These are phyloP conservation scores for Salicornia ramosissima DNA, from an alignment of 148 eudicot species.

Conservation along the genomic window DNA sequence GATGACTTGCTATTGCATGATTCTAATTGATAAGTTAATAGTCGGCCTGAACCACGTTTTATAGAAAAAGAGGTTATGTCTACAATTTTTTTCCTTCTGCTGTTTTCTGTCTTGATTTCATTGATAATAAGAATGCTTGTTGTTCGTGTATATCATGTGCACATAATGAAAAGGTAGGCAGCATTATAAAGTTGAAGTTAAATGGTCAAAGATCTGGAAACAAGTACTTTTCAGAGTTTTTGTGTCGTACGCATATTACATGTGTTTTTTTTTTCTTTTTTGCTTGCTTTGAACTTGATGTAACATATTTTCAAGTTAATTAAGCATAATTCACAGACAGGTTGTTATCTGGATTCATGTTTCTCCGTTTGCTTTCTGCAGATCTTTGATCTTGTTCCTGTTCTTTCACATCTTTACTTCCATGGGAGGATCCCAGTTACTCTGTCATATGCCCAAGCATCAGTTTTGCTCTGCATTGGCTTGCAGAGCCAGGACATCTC, in stretches of 20 bases:
- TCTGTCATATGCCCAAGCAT: conserved; percentile 71
- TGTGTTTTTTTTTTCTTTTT: not conserved
- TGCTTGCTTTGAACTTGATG: not conserved
- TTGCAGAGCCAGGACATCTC: conserved; percentile 69
- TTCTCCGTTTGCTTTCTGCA: conserved; percentile 23
- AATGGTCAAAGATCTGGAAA: not conserved
- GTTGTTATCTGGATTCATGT: conserved; percentile 1
- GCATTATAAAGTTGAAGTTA: not conserved
- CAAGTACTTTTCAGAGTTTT: not conserved
- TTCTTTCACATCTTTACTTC: conserved; percentile 55
- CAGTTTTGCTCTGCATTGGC: conserved; percentile 83
- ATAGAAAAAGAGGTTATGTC: too few relatives aligned
- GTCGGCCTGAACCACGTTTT: too few relatives aligned
- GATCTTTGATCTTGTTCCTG: conserved; percentile 52
- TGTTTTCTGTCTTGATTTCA: too few relatives aligned
- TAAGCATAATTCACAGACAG: not conserved
- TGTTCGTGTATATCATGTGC: not conserved
- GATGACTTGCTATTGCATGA: too few relatives aligned
- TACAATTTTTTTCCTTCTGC: too few relatives aligned
- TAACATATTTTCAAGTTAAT: not conserved
- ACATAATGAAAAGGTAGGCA: not conserved
- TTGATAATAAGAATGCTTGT: not conserved
- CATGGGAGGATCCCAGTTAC: conserved; percentile 70
- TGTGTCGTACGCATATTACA: not conserved
- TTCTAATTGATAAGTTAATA: not conserved